Evolutionary conservation across 2,329 filamentous ascomycete genomes (phyloP).

Genomic region (Pseudogymnoascus sp.): DNA sequence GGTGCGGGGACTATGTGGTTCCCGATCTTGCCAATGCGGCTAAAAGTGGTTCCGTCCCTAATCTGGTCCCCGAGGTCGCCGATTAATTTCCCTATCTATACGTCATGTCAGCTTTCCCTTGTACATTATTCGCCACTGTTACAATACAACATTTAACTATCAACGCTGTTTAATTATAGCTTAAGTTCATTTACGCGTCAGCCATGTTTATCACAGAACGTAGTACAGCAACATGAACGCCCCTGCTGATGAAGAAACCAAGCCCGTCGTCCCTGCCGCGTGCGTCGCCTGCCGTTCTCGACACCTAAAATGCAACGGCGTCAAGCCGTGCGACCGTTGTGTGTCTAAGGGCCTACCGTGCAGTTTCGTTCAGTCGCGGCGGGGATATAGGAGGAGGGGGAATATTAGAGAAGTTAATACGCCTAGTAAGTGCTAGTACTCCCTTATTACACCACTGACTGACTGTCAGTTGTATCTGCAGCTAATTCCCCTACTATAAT

Average conservation of each 20-base stretch:
- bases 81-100: too few species aligned
- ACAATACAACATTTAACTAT: not conserved
- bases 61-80: too few species aligned
- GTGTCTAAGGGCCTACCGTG: constrained; percentile 50
- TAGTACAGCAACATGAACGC: not conserved
- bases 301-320: constrained; percentile 70
- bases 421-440: not conserved
- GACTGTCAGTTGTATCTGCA: not conserved
- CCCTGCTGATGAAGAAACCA: not conserved
- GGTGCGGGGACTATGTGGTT: not conserved
- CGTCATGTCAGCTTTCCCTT: not conserved
- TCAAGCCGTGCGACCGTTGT: constrained; percentile 62
- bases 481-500: not conserved
- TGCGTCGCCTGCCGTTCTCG: constrained; percentile 31
- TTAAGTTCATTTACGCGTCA: not conserved
- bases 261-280: constrained; percentile 11
- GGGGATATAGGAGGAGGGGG: constrained; percentile 54
- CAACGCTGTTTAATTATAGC: not conserved
- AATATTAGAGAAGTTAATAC: not conserved
- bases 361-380: constrained; percentile 63
- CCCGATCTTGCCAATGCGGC: not conserved
- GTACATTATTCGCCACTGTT: not conserved
- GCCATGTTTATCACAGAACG: not conserved
- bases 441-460: not conserved
- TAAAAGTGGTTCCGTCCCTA: too few species aligned